Evolutionary conservation across 2,329 filamentous ascomycete species (phyloP).

Genomic region (Magnaporthiopsis rhizophila): DNA sequence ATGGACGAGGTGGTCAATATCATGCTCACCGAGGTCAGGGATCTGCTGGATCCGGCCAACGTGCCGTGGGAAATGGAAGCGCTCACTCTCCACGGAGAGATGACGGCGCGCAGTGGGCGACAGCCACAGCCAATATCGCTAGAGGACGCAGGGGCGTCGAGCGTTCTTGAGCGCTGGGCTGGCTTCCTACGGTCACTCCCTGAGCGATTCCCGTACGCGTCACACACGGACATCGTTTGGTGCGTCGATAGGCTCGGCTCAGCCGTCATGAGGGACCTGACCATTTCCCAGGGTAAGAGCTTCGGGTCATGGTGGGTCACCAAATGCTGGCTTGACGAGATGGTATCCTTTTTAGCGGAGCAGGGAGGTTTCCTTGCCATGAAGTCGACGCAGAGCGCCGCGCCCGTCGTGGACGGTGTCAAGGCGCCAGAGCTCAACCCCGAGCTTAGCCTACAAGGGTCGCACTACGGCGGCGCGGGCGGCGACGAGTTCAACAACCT

Average conservation of each 20-base stretch:
- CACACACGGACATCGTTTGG: conserved; percentile 64
- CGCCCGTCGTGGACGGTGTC: conserved; percentile 13
- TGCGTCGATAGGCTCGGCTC: conserved; percentile 70
- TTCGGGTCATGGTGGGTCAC: conserved; percentile 94
- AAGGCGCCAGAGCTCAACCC: conserved; percentile 14
- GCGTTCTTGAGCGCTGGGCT: conserved; percentile 73
- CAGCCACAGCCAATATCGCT: conserved; percentile 28
- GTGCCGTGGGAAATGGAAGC: conserved; percentile 59
- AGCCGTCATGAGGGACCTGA: conserved; percentile 72
- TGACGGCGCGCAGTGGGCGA: conserved; percentile 38
- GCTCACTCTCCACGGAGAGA: conserved; percentile 51
- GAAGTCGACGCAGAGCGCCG: conserved; percentile 30
- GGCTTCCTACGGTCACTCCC: conserved; percentile 63
- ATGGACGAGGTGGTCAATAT: conserved; percentile 61
- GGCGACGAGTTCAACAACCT: conserved; percentile 38
- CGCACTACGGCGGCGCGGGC: conserved; percentile 36
- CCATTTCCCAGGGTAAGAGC: conserved; percentile 67
- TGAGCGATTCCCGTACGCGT: conserved; percentile 63
- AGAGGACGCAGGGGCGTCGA: conserved; percentile 41
- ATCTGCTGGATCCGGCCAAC: conserved; percentile 60
- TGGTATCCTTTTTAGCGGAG: conserved; percentile 83
- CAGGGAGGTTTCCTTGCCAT: conserved; percentile 78
- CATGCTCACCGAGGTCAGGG: conserved; percentile 58
- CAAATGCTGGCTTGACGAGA: conserved; percentile 93
- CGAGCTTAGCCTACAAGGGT: conserved; percentile 26